phyloP scores from a whole-genome alignment of 352 stramenopile genomes.

The Phytophthora boehmeriae region DNA sequence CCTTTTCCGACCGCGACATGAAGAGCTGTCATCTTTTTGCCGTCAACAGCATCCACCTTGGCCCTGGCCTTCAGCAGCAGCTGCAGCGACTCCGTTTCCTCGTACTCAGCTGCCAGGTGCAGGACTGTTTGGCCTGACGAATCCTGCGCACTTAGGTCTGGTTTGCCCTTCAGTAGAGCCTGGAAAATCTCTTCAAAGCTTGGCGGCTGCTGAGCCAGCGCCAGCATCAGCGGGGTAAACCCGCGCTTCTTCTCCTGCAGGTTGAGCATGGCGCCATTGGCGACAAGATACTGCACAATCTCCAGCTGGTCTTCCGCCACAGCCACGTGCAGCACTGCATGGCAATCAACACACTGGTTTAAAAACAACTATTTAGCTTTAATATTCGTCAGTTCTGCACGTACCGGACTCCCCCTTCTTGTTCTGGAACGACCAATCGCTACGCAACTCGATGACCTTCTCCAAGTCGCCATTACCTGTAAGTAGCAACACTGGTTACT shows the following conservation, averaged over 20 bases:
- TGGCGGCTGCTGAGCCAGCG: slow-evolving; percentile 68
- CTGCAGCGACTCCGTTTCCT: slow-evolving; percentile 62
- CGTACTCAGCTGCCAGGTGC: slow-evolving; percentile 76
- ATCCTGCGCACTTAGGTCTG: slow-evolving; percentile 66
- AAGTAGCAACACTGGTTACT: neutral
- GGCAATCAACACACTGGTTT: neutral
- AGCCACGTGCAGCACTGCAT: slow-evolving; percentile 67
- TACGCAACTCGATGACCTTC: slow-evolving; percentile 69
- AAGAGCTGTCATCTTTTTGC: slow-evolving; percentile 80
- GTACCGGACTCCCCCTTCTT: slow-evolving; percentile 84
- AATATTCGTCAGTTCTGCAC: too few species aligned
- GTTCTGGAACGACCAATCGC: slow-evolving; percentile 78
- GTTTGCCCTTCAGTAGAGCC: slow-evolving; percentile 70
- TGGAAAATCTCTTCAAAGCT: slow-evolving; percentile 72
- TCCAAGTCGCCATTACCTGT: slow-evolving; percentile 75
- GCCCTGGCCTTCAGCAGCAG: slow-evolving; percentile 62
- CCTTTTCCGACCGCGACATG: slow-evolving; percentile 70
- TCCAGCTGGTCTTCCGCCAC: slow-evolving; percentile 75
- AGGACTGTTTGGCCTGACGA: slow-evolving; percentile 67
- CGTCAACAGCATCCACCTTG: slow-evolving; percentile 66
- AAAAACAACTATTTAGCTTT: too few species aligned
- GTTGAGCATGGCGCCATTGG: slow-evolving; percentile 71
- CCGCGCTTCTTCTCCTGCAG: slow-evolving; percentile 78
- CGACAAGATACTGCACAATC: slow-evolving; percentile 73
- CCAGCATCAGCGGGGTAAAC: slow-evolving; percentile 81